Percentiles rank a stretch among this genome's conserved stretches.
phyloP scores from a whole-genome alignment of 78 protist species.

The Cavenderia fasciculata region DNA sequence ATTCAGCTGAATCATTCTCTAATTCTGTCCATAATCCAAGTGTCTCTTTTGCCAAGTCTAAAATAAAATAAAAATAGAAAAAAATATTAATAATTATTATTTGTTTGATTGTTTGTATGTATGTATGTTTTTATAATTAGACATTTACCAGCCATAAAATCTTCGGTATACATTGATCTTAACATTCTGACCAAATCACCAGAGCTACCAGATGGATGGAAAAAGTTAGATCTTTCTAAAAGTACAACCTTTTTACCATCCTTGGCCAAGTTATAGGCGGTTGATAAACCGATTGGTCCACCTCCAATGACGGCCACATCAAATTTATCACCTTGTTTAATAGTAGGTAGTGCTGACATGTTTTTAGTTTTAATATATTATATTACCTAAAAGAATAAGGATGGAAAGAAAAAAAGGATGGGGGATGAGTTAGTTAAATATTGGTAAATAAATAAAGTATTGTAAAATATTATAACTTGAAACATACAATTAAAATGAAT shows the following conservation, averaged over 20 bases:
- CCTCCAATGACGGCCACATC: conserved; percentile 5
- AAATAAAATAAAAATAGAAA: neutral
- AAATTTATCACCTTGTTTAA: too few species aligned
- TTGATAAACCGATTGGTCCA: conserved; percentile 3
- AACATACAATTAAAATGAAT: too few species aligned
- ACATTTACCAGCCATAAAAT: neutral
- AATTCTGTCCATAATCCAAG: conserved; percentile 8
- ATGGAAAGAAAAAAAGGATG: too few species aligned
- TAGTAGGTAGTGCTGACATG: too few species aligned
- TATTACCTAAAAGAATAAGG: too few species aligned
- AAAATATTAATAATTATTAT: neutral
- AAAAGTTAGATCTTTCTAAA: neutral
- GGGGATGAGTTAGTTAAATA: too few species aligned
- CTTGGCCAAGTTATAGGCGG: conserved; percentile 1
- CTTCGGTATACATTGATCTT: conserved; percentile 22
- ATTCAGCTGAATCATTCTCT: neutral
- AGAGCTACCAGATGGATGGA: neutral
- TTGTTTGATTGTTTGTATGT: neutral
- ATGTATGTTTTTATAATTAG: neutral
- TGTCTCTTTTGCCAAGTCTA: neutral
- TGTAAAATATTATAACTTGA: too few species aligned
- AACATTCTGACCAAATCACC: conserved; percentile 16
- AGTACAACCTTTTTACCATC: neutral
- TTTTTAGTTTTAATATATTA: too few species aligned
- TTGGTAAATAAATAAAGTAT: too few species aligned